phyloP scores from a whole-genome alignment of 2,329 filamentous ascomycete genomes.

The Raffaelea arxii region DNA sequence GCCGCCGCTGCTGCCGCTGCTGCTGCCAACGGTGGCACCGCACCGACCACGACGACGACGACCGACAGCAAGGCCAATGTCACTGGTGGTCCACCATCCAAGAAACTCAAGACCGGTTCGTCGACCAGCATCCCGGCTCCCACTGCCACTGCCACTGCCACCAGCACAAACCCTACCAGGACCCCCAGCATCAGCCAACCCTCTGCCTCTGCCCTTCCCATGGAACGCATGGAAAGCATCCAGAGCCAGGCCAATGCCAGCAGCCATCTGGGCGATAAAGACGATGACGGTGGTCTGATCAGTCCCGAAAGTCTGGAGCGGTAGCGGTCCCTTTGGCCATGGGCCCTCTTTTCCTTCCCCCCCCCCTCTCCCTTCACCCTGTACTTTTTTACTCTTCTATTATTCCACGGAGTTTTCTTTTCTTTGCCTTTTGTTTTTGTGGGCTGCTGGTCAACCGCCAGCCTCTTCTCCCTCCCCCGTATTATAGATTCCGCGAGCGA shows the following conservation, averaged over 20 bases:
- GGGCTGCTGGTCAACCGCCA: too few species aligned
- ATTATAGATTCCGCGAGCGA: too few species aligned
- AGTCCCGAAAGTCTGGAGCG: constrained; percentile 63
- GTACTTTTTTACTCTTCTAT: not conserved
- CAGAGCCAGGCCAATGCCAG: constrained; percentile 49
- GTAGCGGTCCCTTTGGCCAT: too few species aligned
- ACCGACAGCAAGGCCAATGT: too few species aligned
- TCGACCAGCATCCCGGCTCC: constrained; percentile 23
- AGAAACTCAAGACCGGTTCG: constrained; percentile 38
- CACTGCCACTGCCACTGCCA: constrained; percentile 27
- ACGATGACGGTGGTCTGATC: constrained; percentile 66
- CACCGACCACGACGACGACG: constrained; percentile 20
- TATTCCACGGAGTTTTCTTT: not conserved
- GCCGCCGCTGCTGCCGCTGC: constrained; percentile 17
- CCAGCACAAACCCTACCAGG: constrained; percentile 20
- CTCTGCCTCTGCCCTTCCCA: constrained; percentile 26
- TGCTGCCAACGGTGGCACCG: constrained; percentile 19
- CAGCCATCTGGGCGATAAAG: constrained; percentile 60
- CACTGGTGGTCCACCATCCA: constrained; percentile 33
- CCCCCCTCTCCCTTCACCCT: not conserved
- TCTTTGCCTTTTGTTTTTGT: too few species aligned
- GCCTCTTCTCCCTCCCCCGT: too few species aligned
- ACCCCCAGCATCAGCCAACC: constrained; percentile 26
- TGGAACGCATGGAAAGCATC: constrained; percentile 50
- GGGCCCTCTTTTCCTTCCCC: too few species aligned